These are phyloP conservation scores for Vitis hybrid DNA, from an alignment of 177 flowering plant genomes.

Conservation along the genomic window DNA sequence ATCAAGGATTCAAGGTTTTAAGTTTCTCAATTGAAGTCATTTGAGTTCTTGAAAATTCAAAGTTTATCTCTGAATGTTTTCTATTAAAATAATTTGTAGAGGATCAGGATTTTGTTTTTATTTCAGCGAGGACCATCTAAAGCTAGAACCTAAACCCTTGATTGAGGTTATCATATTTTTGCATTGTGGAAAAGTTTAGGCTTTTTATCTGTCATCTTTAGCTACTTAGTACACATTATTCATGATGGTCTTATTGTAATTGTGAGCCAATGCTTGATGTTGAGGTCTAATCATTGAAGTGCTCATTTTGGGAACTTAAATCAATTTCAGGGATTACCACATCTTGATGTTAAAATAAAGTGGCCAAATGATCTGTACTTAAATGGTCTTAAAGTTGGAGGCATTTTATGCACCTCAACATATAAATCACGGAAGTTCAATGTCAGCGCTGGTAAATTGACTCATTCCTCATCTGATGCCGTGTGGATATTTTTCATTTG, in stretches of 20 bases:
- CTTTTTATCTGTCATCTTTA: background rate
- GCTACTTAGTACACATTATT: background rate
- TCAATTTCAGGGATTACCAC: slow-evolving; percentile 79
- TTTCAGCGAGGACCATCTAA: background rate
- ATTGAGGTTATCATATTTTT: background rate
- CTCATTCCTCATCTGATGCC: slow-evolving; percentile 10
- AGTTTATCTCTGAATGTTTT: background rate
- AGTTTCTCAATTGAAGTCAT: background rate
- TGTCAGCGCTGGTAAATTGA: slow-evolving; percentile 84
- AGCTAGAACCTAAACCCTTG: background rate
- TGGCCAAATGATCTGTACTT: slow-evolving; percentile 98
- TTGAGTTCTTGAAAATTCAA: background rate
- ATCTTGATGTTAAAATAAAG: slow-evolving; percentile 78
- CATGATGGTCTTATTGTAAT: background rate
- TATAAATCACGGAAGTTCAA: slow-evolving; percentile 88
- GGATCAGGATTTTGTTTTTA: too few species aligned
- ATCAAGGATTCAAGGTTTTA: background rate
- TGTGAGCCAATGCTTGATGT: background rate
- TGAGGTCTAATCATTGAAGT: slow-evolving; percentile 4
- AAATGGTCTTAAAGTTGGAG: slow-evolving; percentile 93
- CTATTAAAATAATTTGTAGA: too few species aligned
- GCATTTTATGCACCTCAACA: slow-evolving; percentile 90
- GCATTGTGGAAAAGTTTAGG: background rate
- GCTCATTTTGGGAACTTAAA: background rate
- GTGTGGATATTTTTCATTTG: background rate